phyloP scores from a whole-genome alignment of 441 rosid genomes.

The Macaranga tanarius region DNA sequence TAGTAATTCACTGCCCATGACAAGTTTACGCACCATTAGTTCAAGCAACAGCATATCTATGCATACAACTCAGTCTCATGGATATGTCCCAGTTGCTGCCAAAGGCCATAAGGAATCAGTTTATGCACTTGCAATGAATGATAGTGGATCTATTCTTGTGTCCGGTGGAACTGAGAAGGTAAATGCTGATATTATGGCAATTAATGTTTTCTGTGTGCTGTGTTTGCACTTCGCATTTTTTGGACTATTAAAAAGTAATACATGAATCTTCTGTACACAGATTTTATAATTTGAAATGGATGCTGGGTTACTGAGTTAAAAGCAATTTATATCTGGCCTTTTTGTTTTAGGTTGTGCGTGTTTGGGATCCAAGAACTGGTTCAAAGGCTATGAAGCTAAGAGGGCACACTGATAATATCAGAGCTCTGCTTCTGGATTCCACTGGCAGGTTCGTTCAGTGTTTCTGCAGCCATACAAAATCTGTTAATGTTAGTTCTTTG shows the following conservation, averaged over 20 bases:
- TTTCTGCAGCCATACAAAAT: slow-evolving; percentile 9
- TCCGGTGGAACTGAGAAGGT: slow-evolving; percentile 99
- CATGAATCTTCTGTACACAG: slow-evolving; percentile 1
- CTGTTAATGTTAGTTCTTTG: neutral
- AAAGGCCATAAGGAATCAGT: slow-evolving; percentile 99
- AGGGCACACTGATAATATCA: slow-evolving; percentile 95
- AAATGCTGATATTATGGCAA: slow-evolving; percentile 16
- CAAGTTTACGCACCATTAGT: slow-evolving; percentile 76
- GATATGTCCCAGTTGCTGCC: slow-evolving; percentile 73
- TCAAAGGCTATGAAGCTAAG: slow-evolving; percentile 92
- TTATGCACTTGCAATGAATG: slow-evolving; percentile 97
- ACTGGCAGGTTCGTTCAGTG: slow-evolving; percentile 71
- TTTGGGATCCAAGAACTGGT: slow-evolving; percentile 99
- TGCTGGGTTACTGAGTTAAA: neutral
- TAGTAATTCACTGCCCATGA: slow-evolving; percentile 54
- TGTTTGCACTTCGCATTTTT: neutral
- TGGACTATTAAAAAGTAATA: neutral
- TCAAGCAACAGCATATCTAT: slow-evolving; percentile 80
- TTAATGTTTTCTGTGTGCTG: neutral
- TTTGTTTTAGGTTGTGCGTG: slow-evolving; percentile 80
- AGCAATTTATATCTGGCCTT: slow-evolving; percentile 13
- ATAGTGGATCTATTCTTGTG: slow-evolving; percentile 79
- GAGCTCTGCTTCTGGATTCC: slow-evolving; percentile 91
- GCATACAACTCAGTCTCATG: slow-evolving; percentile 66
- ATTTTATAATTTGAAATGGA: neutral